These are phyloP conservation scores for Coniella lustricola DNA, from an alignment of 2,329 filamentous ascomycete genomes.

Conservation along the genomic window DNA sequence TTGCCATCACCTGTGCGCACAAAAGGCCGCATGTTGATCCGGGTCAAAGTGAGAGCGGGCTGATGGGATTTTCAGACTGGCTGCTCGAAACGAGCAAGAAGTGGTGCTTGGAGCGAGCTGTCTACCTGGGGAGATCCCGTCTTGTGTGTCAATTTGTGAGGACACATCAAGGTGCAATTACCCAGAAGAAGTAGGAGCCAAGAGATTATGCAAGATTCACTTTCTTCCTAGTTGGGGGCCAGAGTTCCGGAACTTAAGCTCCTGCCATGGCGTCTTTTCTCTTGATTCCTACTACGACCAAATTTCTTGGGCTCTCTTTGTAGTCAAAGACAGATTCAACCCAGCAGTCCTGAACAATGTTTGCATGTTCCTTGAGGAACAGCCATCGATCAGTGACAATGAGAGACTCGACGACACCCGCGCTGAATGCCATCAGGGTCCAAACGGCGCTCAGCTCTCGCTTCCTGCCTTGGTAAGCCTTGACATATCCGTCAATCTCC, in stretches of 20 bases:
- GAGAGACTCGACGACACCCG: constrained; percentile 78
- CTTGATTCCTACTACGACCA: constrained; percentile 91
- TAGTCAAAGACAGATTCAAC: constrained; percentile 94
- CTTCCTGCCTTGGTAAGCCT: constrained; percentile 55
- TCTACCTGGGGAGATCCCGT: too few species aligned
- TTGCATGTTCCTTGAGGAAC: constrained; percentile 71
- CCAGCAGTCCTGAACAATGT: constrained; percentile 70
- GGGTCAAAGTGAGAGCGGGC: too few species aligned
- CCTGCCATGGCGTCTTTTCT: constrained; percentile 15
- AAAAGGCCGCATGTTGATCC: too few species aligned
- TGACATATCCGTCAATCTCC: constrained; percentile 66
- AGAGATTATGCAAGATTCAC: neutral
- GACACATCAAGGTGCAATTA: too few species aligned
- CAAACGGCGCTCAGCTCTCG: constrained; percentile 83
- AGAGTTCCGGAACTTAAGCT: neutral
- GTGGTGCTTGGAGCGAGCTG: too few species aligned
- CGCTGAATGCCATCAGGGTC: constrained; percentile 95
- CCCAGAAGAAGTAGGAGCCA: neutral
- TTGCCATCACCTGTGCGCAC: too few species aligned
- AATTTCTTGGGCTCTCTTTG: constrained; percentile 73
- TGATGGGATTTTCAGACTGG: too few species aligned
- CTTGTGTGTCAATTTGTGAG: neutral
- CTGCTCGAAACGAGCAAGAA: too few species aligned
- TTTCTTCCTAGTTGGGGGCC: neutral
- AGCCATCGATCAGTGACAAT: constrained; percentile 89